Percentiles rank a stretch among this genome's conserved stretches.
phyloP scores from a whole-genome alignment of 331 rosid species.

The Malus hybrid region DNA sequence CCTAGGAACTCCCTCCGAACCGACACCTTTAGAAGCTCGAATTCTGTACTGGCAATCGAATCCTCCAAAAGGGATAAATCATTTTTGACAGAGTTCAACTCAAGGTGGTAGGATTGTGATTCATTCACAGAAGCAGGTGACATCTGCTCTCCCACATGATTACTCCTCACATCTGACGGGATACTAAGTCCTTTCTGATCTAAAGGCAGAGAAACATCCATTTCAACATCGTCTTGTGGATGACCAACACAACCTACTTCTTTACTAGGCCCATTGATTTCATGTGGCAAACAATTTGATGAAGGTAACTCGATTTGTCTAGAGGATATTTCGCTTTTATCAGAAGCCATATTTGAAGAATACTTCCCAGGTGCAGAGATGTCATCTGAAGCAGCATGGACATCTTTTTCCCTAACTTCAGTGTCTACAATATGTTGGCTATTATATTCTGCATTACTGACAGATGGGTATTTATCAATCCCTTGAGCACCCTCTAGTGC shows the following conservation, averaged over 20 bases:
- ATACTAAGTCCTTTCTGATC: slow-evolving; percentile 41
- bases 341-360: slow-evolving; percentile 26
- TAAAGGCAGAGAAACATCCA: slow-evolving; percentile 28
- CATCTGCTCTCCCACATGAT: slow-evolving; percentile 25
- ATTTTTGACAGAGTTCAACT: slow-evolving; percentile 61
- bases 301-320: slow-evolving; percentile 24
- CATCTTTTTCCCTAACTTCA: slow-evolving; percentile 32
- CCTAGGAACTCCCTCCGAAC: slow-evolving; percentile 83
- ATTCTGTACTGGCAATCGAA: slow-evolving; percentile 47
- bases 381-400: slow-evolving; percentile 18
- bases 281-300: slow-evolving; percentile 42
- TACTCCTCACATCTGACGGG: slow-evolving; percentile 25
- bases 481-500: slow-evolving; percentile 39
- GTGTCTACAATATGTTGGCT: slow-evolving; percentile 36
- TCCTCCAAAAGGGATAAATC: slow-evolving; percentile 54
- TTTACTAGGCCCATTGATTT: slow-evolving; percentile 41
- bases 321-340: slow-evolving; percentile 31
- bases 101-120: slow-evolving; percentile 44
- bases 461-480: slow-evolving; percentile 41
- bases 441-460: slow-evolving; percentile 49
- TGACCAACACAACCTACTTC: slow-evolving; percentile 32
- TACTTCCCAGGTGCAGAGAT: not conserved
- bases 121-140: slow-evolving; percentile 34
- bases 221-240: slow-evolving; percentile 37
- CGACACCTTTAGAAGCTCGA: slow-evolving; percentile 60